Base-by-base conservation (phyloP, 164 flowering plant species). In the Vitis cinerea region DNA sequence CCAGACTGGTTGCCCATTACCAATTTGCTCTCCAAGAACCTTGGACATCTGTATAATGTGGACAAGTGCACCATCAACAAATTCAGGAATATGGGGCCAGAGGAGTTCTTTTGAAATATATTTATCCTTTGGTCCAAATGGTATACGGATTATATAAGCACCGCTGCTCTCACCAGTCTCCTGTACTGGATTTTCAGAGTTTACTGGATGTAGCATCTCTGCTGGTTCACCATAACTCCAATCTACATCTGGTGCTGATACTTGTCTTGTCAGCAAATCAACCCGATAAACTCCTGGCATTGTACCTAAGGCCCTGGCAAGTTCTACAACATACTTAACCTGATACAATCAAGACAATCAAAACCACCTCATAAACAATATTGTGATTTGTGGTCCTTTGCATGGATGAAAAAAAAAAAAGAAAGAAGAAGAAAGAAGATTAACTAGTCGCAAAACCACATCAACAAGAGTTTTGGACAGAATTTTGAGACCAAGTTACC, bases 301-400 rank as follows among this genome's bases (percentile, higher is more conserved):
- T 72, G 68, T 84, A 17, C 97, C 94, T n/a, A 94, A 89, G 14
- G 97, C 98, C 13, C 94, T 78, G 48, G 98, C 74, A 72, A 94
- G 92, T 81, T 94, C 98, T n/a, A 92, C 97, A 58, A 94, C 96
- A 75, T 94, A 94, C 72, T 94, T 94, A 9, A 94, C 87, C 97
- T 94, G 80, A 50, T 47, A 72, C 44, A 71, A 4, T 51, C 10
- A 68, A 8, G 2, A 13, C 30, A 23, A 23, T 37, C 44, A 37
- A 37, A 37, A 37, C 44, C 7, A 37, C 44, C 44, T 37, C 44
- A 37, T 37, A 37, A 37, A 37, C 44, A 37, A 37, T 37, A 6
- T 37, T 37, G 44, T 37, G 44, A 37, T 6, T 6, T 37, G 44
- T 37, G 44, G 44, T 37, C 44, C 44, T 4, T 37, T 0, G 7